A percentile compares a stretch with the other conserved stretches of the same genome.
Conservation (phyloP, 108 stramenopile species). For the Aurantiochytrium sp. region DNA sequence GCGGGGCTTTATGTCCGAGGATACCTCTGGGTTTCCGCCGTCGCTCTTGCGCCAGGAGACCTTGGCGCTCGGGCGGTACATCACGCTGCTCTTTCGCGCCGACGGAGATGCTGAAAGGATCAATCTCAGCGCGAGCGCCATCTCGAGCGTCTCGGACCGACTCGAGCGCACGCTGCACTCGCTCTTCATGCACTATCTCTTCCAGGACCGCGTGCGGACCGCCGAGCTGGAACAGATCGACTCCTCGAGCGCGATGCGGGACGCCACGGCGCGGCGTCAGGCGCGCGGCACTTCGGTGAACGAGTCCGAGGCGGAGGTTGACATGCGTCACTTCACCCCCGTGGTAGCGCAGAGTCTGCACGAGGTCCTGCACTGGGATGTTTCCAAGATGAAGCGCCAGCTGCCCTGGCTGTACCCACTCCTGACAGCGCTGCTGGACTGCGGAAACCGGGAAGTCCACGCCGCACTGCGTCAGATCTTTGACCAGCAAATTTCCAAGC, state of each 20-base stretch:
- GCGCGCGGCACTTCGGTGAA: neutral
- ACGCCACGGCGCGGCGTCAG: neutral
- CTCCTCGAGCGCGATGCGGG: neutral
- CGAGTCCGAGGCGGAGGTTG: neutral
- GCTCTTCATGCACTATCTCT: conserved; percentile 26
- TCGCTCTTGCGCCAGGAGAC: conserved; percentile 35
- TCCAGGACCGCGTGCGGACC: neutral
- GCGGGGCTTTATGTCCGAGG: conserved; percentile 27
- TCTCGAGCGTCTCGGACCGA: neutral
- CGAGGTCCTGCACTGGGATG: conserved; percentile 16
- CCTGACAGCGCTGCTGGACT: neutral
- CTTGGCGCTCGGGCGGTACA: neutral
- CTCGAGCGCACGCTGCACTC: neutral
- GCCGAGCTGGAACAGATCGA: neutral
- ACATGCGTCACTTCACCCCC: neutral
- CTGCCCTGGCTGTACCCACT: conserved; percentile 28
- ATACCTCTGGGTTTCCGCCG: neutral
- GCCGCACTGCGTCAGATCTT: conserved; percentile 12
- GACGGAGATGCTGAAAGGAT: neutral
- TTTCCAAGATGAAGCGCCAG: neutral
- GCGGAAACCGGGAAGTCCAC: conserved; percentile 24
- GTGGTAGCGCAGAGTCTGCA: neutral
- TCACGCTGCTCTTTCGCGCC: neutral
- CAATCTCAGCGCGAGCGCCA: neutral
- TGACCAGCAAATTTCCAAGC: conserved; percentile 5